Percentiles rank a stretch among this genome's conserved stretches.
Evolutionary conservation across 441 rosid species (phyloP).

Genomic region (Gossypium aridum): DNA sequence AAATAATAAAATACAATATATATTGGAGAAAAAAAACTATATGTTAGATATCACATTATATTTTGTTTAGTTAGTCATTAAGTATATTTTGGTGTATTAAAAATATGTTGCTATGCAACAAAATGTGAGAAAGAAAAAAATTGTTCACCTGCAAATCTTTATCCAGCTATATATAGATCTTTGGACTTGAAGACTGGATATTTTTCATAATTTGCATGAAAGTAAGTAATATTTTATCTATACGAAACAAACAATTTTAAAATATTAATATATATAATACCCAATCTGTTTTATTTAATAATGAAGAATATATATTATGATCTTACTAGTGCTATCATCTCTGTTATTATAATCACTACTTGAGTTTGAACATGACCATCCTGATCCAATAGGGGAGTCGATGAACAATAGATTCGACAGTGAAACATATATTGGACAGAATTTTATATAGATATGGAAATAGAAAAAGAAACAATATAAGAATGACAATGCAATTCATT

Average conservation of each 20-base stretch:
- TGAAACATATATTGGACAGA: not conserved
- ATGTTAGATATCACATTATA: too few relatives aligned
- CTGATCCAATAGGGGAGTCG: not conserved
- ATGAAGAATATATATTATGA: not conserved
- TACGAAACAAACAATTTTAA: not conserved
- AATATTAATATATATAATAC: not conserved
- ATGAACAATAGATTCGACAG: constrained; percentile 8
- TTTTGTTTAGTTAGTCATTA: too few relatives aligned
- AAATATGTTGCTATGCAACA: too few relatives aligned
- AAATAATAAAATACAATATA: too few relatives aligned
- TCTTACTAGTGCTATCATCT: constrained; percentile 3
- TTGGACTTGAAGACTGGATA: constrained; percentile 6
- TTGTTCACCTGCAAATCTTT: not conserved
- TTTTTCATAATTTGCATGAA: not conserved
- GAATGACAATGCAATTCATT: too few relatives aligned
- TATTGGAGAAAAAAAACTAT: too few relatives aligned
- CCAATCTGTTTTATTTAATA: not conserved
- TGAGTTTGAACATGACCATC: constrained; percentile 2
- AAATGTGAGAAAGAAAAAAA: too few relatives aligned
- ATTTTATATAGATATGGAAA: not conserved
- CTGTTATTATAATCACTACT: not conserved
- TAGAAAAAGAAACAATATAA: too few relatives aligned
- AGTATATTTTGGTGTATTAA: too few relatives aligned
- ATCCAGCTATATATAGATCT: not conserved
- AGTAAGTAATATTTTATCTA: not conserved